These are phyloP conservation scores for Helotiales sp. DNA, from an alignment of 2,329 filamentous ascomycete species.

Conservation along the genomic window DNA sequence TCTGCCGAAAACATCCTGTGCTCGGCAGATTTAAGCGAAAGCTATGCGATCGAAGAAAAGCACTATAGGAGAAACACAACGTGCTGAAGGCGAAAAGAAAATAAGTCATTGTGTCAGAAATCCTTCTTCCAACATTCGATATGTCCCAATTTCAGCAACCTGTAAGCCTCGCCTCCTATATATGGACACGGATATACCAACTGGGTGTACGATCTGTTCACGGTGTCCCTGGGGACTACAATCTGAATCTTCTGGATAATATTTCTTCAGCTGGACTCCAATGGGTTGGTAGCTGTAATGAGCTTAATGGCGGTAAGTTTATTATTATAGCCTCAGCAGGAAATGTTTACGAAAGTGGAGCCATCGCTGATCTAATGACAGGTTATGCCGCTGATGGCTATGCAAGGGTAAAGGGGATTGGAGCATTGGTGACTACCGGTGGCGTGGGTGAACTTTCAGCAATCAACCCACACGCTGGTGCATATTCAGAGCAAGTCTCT, in stretches of 20 bases:
- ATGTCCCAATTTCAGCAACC: too few species aligned
- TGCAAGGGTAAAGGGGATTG: constrained; percentile 67
- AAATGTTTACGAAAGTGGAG: not conserved
- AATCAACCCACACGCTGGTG: constrained; percentile 68
- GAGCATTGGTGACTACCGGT: constrained; percentile 70
- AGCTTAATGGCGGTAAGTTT: constrained; percentile 14
- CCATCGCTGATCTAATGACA: constrained; percentile 32
- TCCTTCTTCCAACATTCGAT: too few species aligned
- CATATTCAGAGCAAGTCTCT: constrained; percentile 68
- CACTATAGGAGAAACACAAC: too few species aligned
- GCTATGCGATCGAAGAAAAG: too few species aligned
- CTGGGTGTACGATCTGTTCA: constrained; percentile 64
- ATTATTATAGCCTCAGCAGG: not conserved
- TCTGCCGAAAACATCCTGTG: too few species aligned
- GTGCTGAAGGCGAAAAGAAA: too few species aligned
- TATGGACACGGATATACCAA: constrained; percentile 62
- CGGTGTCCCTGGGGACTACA: constrained; percentile 70
- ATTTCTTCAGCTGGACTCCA: constrained; percentile 54
- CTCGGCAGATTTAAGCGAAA: too few species aligned
- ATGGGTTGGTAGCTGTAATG: constrained; percentile 42
- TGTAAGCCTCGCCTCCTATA: constrained; percentile 60
- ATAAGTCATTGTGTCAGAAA: too few species aligned
- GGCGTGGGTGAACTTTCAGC: constrained; percentile 71
- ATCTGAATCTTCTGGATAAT: constrained; percentile 65
- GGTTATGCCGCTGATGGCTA: constrained; percentile 80